Percentiles rank a stretch among this genome's conserved stretches.
Conservation (phyloP, 2,329 filamentous ascomycete genomes). For the Myriosclerotinia scirpicola region DNA sequence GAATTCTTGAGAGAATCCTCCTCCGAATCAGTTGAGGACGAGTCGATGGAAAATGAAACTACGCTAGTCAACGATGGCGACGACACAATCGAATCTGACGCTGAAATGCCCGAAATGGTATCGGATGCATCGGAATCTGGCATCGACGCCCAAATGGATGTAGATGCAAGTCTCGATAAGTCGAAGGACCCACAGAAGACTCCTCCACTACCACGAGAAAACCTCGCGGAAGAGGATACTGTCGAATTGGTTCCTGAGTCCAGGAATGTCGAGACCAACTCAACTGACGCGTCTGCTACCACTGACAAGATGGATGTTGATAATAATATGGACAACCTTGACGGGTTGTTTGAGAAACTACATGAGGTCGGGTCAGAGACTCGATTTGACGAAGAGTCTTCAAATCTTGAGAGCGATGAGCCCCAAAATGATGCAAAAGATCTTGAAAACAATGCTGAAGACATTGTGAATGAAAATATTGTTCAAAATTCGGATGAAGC, state of each 20-base stretch:
- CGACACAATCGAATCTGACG: not conserved
- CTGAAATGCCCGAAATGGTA: not conserved
- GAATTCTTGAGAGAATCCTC: slow-evolving; percentile 9
- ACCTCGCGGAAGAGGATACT: not conserved
- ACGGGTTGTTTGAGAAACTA: slow-evolving; percentile 10
- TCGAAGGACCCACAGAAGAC: not conserved
- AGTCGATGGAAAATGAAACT: not conserved
- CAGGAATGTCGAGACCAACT: slow-evolving; percentile 5
- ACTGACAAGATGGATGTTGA: not conserved
- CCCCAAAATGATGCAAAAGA: not conserved
- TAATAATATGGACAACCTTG: slow-evolving; percentile 11
- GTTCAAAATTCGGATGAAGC: not conserved
- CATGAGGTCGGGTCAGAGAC: slow-evolving; percentile 2
- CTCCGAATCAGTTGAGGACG: slow-evolving; percentile 3
- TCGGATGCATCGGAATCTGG: not conserved
- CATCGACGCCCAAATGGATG: not conserved
- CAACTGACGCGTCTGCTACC: not conserved
- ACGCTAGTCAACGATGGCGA: not conserved
- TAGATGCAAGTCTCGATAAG: slow-evolving; percentile 1
- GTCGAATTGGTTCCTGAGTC: not conserved
- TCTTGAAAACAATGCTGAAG: not conserved
- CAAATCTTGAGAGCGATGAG: not conserved
- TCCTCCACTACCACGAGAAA: not conserved
- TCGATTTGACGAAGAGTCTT: not conserved
- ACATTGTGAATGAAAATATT: not conserved